These are phyloP conservation scores for Colletotrichum incanum DNA, from an alignment of 2,329 filamentous ascomycete genomes.

Conservation along the genomic window DNA sequence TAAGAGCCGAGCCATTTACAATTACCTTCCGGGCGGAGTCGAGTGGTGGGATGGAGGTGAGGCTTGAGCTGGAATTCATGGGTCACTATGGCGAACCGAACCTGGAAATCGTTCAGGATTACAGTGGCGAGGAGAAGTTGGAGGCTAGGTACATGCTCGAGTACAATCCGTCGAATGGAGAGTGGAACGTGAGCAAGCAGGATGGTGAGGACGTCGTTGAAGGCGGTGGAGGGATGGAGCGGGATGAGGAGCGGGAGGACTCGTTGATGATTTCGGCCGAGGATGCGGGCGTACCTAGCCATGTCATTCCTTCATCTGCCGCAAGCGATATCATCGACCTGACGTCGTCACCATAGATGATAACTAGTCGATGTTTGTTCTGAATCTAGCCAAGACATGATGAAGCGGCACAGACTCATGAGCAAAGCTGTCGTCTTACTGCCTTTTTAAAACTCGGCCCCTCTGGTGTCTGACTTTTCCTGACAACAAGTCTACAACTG, in stretches of 20 bases:
- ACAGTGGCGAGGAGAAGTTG: conserved; percentile 28
- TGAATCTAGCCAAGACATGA: neutral
- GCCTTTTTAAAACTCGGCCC: neutral
- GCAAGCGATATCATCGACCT: conserved; percentile 15
- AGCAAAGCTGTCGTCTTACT: neutral
- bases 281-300: conserved; percentile 3
- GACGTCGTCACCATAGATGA: neutral
- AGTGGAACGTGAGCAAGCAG: conserved; percentile 45
- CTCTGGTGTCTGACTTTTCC: too few species aligned
- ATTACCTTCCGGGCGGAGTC: conserved; percentile 53
- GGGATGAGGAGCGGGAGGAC: conserved; percentile 7
- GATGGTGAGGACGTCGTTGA: neutral
- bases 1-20: conserved; percentile 55
- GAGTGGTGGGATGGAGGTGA: conserved; percentile 47
- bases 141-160: conserved; percentile 48
- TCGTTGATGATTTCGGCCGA: conserved; percentile 20
- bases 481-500: too few species aligned
- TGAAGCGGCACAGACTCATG: neutral
- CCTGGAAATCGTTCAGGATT: conserved; percentile 49
- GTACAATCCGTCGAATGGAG: conserved; percentile 49
- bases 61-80: conserved; percentile 63
- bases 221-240: neutral
- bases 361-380: neutral
- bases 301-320: neutral
- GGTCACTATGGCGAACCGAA: conserved; percentile 63